phyloP scores from a whole-genome alignment of 2,329 filamentous ascomycete species.

The Oidium heveae region DNA sequence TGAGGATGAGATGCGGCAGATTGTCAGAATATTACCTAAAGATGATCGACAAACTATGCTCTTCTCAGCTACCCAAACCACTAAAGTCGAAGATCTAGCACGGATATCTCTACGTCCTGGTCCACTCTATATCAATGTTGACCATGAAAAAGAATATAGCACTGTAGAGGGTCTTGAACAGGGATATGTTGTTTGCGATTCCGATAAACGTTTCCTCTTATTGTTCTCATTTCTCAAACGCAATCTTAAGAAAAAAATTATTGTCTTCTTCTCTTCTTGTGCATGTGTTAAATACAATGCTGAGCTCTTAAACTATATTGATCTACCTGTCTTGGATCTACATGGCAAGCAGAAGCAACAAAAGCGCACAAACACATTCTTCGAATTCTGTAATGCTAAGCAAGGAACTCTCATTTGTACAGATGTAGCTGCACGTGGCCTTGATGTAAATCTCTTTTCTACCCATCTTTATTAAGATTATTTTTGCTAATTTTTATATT shows the following conservation, averaged over 20 bases:
- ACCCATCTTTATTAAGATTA: background rate
- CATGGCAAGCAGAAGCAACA: slow-evolving; percentile 97
- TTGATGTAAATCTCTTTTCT: slow-evolving; percentile 36
- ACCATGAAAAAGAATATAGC: slow-evolving; percentile 66
- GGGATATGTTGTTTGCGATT: slow-evolving; percentile 82
- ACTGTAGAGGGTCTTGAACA: slow-evolving; percentile 89
- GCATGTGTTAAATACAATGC: slow-evolving; percentile 90
- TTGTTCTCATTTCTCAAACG: slow-evolving; percentile 87
- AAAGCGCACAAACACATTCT: slow-evolving; percentile 96
- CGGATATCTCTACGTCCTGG: slow-evolving; percentile 78
- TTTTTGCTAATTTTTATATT: slow-evolving; percentile 4
- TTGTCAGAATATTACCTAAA: slow-evolving; percentile 77
- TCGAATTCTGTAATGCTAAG: slow-evolving; percentile 74
- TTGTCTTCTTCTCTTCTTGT: slow-evolving; percentile 86
- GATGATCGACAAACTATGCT: slow-evolving; percentile 83
- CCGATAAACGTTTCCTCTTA: slow-evolving; percentile 78
- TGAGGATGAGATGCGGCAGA: slow-evolving; percentile 93
- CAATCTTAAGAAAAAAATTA: slow-evolving; percentile 74
- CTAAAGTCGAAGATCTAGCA: slow-evolving; percentile 91
- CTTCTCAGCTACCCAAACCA: slow-evolving; percentile 97
- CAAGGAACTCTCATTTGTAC: slow-evolving; percentile 84
- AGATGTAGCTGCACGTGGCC: slow-evolving; percentile 79
- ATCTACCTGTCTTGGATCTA: slow-evolving; percentile 64
- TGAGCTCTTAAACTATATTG: slow-evolving; percentile 92
- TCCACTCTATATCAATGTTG: slow-evolving; percentile 91